phyloP scores from a whole-genome alignment of 768 basidiomycete genomes.

The Termitomyces sp. region DNA sequence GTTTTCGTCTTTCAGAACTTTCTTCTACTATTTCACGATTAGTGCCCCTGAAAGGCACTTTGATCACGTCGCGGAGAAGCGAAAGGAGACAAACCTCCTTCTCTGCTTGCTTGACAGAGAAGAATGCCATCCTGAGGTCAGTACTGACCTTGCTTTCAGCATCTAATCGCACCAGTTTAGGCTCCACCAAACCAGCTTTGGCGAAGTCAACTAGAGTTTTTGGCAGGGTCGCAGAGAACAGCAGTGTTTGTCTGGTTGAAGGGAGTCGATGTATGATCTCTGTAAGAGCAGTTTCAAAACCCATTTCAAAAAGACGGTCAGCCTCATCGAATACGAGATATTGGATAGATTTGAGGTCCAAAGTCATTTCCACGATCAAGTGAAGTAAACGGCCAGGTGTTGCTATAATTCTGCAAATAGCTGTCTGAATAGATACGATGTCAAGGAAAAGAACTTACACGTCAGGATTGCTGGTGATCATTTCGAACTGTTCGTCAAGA shows the following conservation, averaged over 20 bases:
- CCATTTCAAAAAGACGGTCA: slow-evolving; percentile 97
- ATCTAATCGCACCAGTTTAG: slow-evolving; percentile 94
- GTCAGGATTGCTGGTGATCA: slow-evolving; percentile 92
- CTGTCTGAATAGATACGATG: slow-evolving; percentile 10
- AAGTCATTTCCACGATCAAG: slow-evolving; percentile 92
- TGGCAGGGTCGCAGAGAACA: slow-evolving; percentile 96
- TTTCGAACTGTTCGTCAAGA: slow-evolving; percentile 93
- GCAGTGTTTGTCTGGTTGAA: slow-evolving; percentile 78
- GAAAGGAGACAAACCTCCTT: slow-evolving; percentile 88
- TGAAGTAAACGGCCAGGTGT: slow-evolving; percentile 98
- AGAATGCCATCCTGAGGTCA: slow-evolving; percentile 93
- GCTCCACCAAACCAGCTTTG: slow-evolving; percentile 92
- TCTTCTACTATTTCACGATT: slow-evolving; percentile 23
- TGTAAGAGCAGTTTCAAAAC: slow-evolving; percentile 86
- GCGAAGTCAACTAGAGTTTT: slow-evolving; percentile 96
- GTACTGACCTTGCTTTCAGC: slow-evolving; percentile 93
- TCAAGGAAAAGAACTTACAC: slow-evolving; percentile 52
- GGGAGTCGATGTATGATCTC: slow-evolving; percentile 92
- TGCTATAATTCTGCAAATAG: slow-evolving; percentile 74
- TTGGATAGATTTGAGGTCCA: slow-evolving; percentile 82
- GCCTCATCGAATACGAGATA: slow-evolving; percentile 97
- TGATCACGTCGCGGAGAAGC: slow-evolving; percentile 83
- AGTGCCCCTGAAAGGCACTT: slow-evolving; percentile 56
- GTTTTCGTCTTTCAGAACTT: slow-evolving; percentile 31
- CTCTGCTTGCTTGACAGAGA: slow-evolving; percentile 85